Evolutionary conservation across 208 protist species (phyloP).

Genomic region (Crithidia bombi): DNA sequence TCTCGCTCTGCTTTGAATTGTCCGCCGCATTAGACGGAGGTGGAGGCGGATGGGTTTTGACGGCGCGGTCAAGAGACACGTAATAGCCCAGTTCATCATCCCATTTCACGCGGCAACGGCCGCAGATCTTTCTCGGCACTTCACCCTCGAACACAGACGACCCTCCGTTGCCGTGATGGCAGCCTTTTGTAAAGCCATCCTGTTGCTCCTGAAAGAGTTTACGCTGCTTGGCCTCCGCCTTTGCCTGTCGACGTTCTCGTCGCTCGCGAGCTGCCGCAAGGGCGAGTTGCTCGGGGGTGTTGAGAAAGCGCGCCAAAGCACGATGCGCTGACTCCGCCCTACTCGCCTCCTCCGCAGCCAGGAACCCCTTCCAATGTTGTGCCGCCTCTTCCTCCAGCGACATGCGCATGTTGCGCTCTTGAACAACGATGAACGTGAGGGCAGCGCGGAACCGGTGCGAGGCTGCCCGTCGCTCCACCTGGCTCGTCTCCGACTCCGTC

Average conservation of each 20-base stretch:
- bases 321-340: slow-evolving; percentile 53
- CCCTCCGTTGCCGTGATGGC: slow-evolving; percentile 59
- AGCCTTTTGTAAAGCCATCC: slow-evolving; percentile 52
- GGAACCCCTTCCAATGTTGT: slow-evolving; percentile 25
- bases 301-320: slow-evolving; percentile 69
- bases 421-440: slow-evolving; percentile 55
- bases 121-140: slow-evolving; percentile 49
- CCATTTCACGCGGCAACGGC: slow-evolving; percentile 67
- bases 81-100: slow-evolving; percentile 73
- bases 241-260: slow-evolving; percentile 36
- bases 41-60: slow-evolving; percentile 27
- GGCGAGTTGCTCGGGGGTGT: slow-evolving; percentile 80
- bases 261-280: slow-evolving; percentile 55
- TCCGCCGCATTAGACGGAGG: not conserved
- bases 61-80: slow-evolving; percentile 49
- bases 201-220: slow-evolving; percentile 60
- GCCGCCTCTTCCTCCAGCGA: slow-evolving; percentile 36
- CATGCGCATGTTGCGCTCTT: slow-evolving; percentile 40
- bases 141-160: slow-evolving; percentile 67
- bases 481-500: not conserved
- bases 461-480: slow-evolving; percentile 27
- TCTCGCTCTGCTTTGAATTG: not conserved
- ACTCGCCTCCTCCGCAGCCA: slow-evolving; percentile 27
- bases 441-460: slow-evolving; percentile 49
- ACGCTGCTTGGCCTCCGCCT: slow-evolving; percentile 36